Evolutionary conservation across 164 flowering plant species (phyloP).

Genomic region (Protea cynaroides): DNA sequence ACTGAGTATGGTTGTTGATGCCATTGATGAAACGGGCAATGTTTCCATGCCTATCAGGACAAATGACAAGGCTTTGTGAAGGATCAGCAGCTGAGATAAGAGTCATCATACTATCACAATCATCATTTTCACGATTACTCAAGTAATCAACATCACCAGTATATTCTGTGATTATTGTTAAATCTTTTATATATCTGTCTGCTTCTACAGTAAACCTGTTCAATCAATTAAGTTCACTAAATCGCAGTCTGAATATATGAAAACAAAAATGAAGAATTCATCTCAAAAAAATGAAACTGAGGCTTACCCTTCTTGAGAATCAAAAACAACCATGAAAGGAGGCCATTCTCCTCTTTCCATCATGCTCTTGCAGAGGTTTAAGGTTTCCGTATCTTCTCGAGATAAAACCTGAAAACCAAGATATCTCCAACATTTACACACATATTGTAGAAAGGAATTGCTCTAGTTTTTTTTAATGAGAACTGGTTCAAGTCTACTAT

Average conservation of each 20-base stretch:
- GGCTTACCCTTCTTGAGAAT: conserved; percentile 80
- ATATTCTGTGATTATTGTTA: conserved; percentile 86
- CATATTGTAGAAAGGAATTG: not conserved
- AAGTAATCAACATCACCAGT: conserved; percentile 90
- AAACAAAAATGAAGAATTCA: not conserved
- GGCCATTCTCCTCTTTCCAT: conserved; percentile 89
- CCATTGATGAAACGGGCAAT: conserved; percentile 96
- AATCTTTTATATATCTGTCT: conserved; percentile 64
- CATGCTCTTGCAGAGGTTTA: conserved; percentile 72
- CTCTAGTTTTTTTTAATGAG: not conserved
- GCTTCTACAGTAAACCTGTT: conserved; percentile 92
- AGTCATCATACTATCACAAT: conserved; percentile 86
- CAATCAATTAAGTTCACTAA: not conserved
- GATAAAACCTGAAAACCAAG: conserved; percentile 43
- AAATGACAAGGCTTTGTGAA: conserved; percentile 69
- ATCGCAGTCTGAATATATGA: not conserved
- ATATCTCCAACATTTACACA: not conserved
- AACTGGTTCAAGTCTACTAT: too few species aligned
- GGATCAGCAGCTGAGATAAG: conserved; percentile 57
- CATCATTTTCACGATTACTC: conserved; percentile 78
- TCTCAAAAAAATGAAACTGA: not conserved
- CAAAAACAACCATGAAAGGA: conserved; percentile 80
- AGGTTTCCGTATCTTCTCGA: conserved; percentile 67
- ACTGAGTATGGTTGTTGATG: conserved; percentile 88
- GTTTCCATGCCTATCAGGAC: conserved; percentile 80